A percentile compares a stretch with the other conserved stretches of the same genome.
Conservation (phyloP, 2,329 filamentous ascomycete species). For the Sclerotiophoma versabilis region DNA sequence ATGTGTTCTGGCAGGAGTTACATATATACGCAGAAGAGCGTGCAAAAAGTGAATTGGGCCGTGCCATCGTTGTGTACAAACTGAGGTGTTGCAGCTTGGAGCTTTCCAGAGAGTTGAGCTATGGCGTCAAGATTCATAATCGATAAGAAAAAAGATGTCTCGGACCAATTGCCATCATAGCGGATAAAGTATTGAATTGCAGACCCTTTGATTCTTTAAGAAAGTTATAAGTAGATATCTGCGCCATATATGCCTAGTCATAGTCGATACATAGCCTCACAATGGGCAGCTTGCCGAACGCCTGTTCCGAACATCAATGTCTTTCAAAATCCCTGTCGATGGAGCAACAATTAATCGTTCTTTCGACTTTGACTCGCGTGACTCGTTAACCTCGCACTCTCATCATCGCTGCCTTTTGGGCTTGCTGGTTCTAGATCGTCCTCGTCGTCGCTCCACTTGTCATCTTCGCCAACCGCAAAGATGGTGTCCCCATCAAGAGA, state of each 20-base stretch:
- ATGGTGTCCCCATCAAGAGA: conserved; percentile 90
- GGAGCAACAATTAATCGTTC: conserved; percentile 33
- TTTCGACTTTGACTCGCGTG: conserved; percentile 38
- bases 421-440: conserved; percentile 68
- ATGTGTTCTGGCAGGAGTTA: conserved; percentile 25
- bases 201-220: neutral
- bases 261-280: conserved; percentile 7
- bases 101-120: conserved; percentile 21
- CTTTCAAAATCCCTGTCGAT: conserved; percentile 12
- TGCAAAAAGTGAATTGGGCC: neutral
- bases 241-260: conserved; percentile 10
- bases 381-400: conserved; percentile 42
- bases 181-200: neutral
- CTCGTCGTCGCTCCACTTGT: conserved; percentile 78
- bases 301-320: neutral
- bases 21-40: conserved; percentile 25
- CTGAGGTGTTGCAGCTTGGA: conserved; percentile 1
- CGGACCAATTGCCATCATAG: neutral
- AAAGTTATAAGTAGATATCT: neutral
- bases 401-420: conserved; percentile 39
- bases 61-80: too few species aligned
- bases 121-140: conserved; percentile 23
- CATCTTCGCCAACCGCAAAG: conserved; percentile 89
- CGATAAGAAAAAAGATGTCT: conserved; percentile 10
- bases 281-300: neutral